Evolutionary conservation across 2,329 filamentous ascomycete species (phyloP).

Genomic region (Hypoxylon rubiginosum): DNA sequence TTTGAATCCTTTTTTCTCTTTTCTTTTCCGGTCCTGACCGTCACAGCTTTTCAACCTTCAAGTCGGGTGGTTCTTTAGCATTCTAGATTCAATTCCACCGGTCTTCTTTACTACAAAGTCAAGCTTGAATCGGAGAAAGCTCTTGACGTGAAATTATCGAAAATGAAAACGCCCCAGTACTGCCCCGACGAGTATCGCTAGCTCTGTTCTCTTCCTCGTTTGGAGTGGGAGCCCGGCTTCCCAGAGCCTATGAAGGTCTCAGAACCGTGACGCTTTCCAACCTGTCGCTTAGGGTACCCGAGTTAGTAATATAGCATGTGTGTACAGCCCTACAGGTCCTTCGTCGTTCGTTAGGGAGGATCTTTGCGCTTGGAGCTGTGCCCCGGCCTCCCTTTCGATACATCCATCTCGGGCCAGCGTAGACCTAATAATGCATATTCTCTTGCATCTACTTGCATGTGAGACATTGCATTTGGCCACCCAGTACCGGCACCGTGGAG

Average conservation of each 20-base stretch:
- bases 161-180: slow-evolving; percentile 7
- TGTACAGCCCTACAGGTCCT: slow-evolving; percentile 18
- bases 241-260: slow-evolving; percentile 1
- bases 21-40: slow-evolving; percentile 19
- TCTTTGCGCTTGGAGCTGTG: slow-evolving; percentile 9
- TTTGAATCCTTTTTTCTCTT: slow-evolving; percentile 14
- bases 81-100: slow-evolving; percentile 36
- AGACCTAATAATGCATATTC: slow-evolving; percentile 5
- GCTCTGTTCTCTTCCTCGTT: not conserved
- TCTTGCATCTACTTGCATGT: slow-evolving; percentile 14
- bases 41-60: slow-evolving; percentile 3
- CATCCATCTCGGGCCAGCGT: not conserved
- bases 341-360: slow-evolving; percentile 7
- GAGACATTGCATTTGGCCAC: slow-evolving; percentile 23
- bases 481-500: slow-evolving; percentile 33
- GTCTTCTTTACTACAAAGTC: slow-evolving; percentile 19
- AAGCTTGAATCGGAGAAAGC: slow-evolving; percentile 17
- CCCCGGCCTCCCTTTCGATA: not conserved
- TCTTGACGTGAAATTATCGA: slow-evolving; percentile 8
- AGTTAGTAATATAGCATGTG: slow-evolving; percentile 8
- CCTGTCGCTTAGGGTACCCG: slow-evolving; percentile 17
- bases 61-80: slow-evolving; percentile 29
- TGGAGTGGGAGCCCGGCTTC: slow-evolving; percentile 2
- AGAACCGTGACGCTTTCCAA: slow-evolving; percentile 29
- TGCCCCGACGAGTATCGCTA: not conserved